phyloP scores from a whole-genome alignment of 1,284 basidiomycete species.

The Puccinia horiana region DNA sequence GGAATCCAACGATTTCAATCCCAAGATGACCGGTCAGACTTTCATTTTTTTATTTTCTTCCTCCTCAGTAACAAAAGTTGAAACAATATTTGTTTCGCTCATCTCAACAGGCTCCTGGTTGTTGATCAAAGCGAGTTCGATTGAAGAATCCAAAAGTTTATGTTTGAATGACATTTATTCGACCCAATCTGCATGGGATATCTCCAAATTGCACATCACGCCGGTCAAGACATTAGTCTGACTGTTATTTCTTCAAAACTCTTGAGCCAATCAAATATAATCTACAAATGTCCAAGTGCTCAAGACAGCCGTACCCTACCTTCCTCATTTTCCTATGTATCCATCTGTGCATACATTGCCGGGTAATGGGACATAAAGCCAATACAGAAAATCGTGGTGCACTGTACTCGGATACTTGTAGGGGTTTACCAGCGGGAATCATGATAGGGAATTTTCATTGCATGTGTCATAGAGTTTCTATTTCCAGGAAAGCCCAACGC shows the following conservation, averaged over 20 bases:
- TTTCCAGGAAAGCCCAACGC: constrained; percentile 36
- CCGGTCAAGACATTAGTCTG: not conserved
- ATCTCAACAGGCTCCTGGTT: constrained; percentile 12
- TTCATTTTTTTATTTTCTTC: not conserved
- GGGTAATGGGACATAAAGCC: too few relatives aligned
- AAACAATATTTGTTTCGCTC: not conserved
- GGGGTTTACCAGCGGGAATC: not conserved
- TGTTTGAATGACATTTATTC: constrained; percentile 20
- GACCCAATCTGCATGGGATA: not conserved
- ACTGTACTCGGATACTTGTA: not conserved
- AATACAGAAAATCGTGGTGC: too few relatives aligned
- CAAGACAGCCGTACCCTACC: too few relatives aligned
- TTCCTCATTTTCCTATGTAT: too few relatives aligned
- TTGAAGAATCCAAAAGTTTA: constrained; percentile 1
- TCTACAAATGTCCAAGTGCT: too few relatives aligned
- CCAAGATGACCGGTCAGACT: constrained; percentile 7
- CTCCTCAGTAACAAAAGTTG: not conserved
- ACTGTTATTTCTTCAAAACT: not conserved
- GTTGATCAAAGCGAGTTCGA: constrained; percentile 20
- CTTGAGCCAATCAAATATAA: not conserved
- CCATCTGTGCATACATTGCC: too few relatives aligned
- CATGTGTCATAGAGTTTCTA: constrained; percentile 22
- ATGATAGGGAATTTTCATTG: constrained; percentile 17
- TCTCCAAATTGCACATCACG: not conserved
- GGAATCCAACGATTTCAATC: constrained; percentile 2